Percentiles rank a stretch among this genome's conserved stretches.
Evolutionary conservation across 352 stramenopile genomes (phyloP).

Genomic region (Phytophthora pseudosyringae): DNA sequence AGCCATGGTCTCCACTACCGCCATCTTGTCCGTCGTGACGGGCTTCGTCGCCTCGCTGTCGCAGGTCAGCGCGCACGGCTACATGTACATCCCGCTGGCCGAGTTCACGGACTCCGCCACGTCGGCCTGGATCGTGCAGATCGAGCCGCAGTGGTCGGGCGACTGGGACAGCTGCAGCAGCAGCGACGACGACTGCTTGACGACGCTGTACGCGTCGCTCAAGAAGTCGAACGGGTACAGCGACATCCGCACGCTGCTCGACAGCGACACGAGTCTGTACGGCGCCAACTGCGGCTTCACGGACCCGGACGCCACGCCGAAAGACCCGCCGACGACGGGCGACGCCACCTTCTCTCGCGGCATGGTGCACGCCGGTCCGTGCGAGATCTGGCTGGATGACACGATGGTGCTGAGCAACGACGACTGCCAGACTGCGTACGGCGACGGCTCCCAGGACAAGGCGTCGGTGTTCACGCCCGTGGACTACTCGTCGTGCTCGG

Average conservation of each 20-base stretch:
- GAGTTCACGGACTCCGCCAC: constrained; percentile 23
- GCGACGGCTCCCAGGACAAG: constrained; percentile 25
- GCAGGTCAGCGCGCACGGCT: constrained; percentile 21
- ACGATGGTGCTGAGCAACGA: constrained; percentile 40
- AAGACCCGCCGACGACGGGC: constrained; percentile 22
- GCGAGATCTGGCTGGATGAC: constrained; percentile 41
- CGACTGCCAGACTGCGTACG: constrained; percentile 36
- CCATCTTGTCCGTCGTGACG: constrained; percentile 23
- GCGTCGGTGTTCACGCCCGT: constrained; percentile 41
- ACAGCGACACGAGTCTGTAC: constrained; percentile 34
- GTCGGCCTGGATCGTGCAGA: constrained; percentile 32
- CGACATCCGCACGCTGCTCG: constrained; percentile 36
- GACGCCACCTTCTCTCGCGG: constrained; percentile 38
- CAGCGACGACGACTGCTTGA: constrained; percentile 15
- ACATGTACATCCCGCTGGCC: constrained; percentile 31
- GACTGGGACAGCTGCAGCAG: constrained; percentile 20
- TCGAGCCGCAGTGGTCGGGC: constrained; percentile 31
- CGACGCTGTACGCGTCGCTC: constrained; percentile 32
- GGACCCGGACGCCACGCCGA: constrained; percentile 26
- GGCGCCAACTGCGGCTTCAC: constrained; percentile 36
- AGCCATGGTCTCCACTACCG: constrained; percentile 28
- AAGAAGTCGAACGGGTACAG: constrained; percentile 27
- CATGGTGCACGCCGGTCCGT: constrained; percentile 37
- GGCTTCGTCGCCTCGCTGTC: constrained; percentile 8
- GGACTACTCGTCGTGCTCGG: constrained; percentile 39